These are phyloP conservation scores for Cladosporium colombiae DNA, from an alignment of 2,329 filamentous ascomycete genomes.

Conservation along the genomic window DNA sequence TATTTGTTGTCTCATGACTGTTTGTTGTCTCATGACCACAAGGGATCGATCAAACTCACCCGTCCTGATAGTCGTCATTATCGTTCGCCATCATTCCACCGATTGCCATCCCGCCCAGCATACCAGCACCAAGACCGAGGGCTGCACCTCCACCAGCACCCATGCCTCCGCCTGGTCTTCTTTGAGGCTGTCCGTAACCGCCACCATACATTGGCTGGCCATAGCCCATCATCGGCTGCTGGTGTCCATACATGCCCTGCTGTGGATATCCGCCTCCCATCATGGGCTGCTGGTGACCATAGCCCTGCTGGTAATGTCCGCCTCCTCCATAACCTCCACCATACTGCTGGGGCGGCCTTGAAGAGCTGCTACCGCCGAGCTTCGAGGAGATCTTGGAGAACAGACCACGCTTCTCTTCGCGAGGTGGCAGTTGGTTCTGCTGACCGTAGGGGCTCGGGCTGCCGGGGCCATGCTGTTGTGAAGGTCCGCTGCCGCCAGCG, in stretches of 20 bases:
- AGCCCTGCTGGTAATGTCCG: constrained; percentile 25
- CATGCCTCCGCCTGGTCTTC: constrained; percentile 49
- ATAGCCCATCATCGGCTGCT: constrained; percentile 6
- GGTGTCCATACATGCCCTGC: not conserved
- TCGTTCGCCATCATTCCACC: constrained; percentile 64
- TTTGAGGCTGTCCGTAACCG: constrained; percentile 9
- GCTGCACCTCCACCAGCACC: constrained; percentile 74
- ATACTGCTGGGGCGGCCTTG: constrained; percentile 29
- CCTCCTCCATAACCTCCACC: constrained; percentile 31
- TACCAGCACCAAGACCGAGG: constrained; percentile 76
- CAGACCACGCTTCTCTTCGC: constrained; percentile 46
- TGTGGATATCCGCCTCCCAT: constrained; percentile 42
- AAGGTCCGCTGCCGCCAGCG: not conserved
- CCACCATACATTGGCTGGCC: constrained; percentile 7
- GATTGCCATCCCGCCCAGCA: constrained; percentile 75
- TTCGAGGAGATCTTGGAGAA: constrained; percentile 58
- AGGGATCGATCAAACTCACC: constrained; percentile 22
- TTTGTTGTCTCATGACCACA: not conserved
- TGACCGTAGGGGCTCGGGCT: constrained; percentile 35
- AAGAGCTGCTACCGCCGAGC: constrained; percentile 31
- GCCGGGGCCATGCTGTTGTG: constrained; percentile 1
- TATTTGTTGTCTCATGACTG: not conserved
- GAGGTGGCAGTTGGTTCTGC: constrained; percentile 35
- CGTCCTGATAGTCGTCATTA: constrained; percentile 55
- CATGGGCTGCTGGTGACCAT: constrained; percentile 42